Evolutionary conservation across 495 filamentous ascomycete species (phyloP).

Genomic region (Penicillium longicatenatum): DNA sequence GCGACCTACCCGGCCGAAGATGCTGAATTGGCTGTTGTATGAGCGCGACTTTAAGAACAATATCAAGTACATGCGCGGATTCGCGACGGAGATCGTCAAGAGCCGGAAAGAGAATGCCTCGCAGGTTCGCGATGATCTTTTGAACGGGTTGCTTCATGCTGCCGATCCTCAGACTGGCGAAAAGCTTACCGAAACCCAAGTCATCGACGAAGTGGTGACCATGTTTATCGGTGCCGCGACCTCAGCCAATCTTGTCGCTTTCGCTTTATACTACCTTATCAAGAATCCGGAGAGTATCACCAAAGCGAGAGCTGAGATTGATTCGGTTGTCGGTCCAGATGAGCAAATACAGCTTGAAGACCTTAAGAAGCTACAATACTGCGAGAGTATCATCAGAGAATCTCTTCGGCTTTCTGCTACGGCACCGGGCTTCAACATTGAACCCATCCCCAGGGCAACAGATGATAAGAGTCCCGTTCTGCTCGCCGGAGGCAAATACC

Average conservation of each 20-base stretch:
- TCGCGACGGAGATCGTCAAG: conserved; percentile 59
- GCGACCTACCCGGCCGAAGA: conserved; percentile 38
- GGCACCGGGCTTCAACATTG: conserved; percentile 64
- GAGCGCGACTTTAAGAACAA: conserved; percentile 53
- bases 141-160: conserved; percentile 67
- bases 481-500: conserved; percentile 67
- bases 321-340: conserved; percentile 31
- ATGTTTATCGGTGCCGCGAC: conserved; percentile 46
- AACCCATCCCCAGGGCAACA: conserved; percentile 42
- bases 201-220: conserved; percentile 63
- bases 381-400: conserved; percentile 70
- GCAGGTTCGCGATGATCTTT: conserved; percentile 56
- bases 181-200: conserved; percentile 56
- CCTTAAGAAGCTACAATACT: conserved; percentile 64
- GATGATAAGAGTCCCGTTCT: conserved; percentile 52
- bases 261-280: conserved; percentile 42
- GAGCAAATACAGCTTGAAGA: conserved; percentile 51
- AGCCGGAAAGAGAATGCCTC: conserved; percentile 53
- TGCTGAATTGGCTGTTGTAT: conserved; percentile 41
- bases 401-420: conserved; percentile 68
- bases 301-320: conserved; percentile 39
- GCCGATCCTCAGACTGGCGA: conserved; percentile 66
- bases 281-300: conserved; percentile 31
- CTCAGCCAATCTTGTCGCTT: conserved; percentile 38
- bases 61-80: conserved; percentile 55